These are phyloP conservation scores for Fragilariopsis cylindrus DNA, from an alignment of 108 stramenopile species.

Conservation along the genomic window DNA sequence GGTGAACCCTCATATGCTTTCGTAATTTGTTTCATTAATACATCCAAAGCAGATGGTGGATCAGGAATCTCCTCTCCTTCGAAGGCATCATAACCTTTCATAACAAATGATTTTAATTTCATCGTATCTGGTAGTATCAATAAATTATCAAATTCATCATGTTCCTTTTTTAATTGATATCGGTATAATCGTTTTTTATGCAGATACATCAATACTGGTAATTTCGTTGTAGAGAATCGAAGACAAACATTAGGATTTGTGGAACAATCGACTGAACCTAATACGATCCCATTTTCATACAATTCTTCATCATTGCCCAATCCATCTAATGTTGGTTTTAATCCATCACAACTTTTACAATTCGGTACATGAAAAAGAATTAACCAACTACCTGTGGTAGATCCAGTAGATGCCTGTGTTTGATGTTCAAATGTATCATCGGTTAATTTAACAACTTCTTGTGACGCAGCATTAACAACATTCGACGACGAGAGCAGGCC, in stretches of 20 bases:
- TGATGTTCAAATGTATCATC: slow-evolving; percentile 64
- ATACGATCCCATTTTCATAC: slow-evolving; percentile 44
- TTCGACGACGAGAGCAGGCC: no score
- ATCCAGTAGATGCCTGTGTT: slow-evolving; percentile 63
- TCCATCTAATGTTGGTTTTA: slow-evolving; percentile 19
- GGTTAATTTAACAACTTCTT: slow-evolving; percentile 46
- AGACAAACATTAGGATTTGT: slow-evolving; percentile 30
- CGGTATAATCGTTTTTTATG: slow-evolving; percentile 54
- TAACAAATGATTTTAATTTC: slow-evolving; percentile 33
- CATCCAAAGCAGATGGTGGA: slow-evolving; percentile 25
- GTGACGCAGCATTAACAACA: background rate
- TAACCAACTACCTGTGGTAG: slow-evolving; percentile 54
- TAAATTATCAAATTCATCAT: background rate
- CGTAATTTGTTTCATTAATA: slow-evolving; percentile 10
- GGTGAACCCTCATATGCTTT: slow-evolving; percentile 14
- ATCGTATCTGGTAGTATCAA: background rate
- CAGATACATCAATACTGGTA: slow-evolving; percentile 57
- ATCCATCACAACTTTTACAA: slow-evolving; percentile 15
- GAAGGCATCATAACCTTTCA: slow-evolving; percentile 9
- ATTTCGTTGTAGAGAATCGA: slow-evolving; percentile 47
- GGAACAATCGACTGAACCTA: slow-evolving; percentile 55
- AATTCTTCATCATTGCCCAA: slow-evolving; percentile 17
- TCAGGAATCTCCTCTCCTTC: slow-evolving; percentile 19
- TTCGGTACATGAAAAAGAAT: slow-evolving; percentile 25
- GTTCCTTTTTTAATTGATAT: slow-evolving; percentile 25